Base-by-base conservation (phyloP, 352 stramenopile species). In the Globisporangium camurandrum region DNA sequence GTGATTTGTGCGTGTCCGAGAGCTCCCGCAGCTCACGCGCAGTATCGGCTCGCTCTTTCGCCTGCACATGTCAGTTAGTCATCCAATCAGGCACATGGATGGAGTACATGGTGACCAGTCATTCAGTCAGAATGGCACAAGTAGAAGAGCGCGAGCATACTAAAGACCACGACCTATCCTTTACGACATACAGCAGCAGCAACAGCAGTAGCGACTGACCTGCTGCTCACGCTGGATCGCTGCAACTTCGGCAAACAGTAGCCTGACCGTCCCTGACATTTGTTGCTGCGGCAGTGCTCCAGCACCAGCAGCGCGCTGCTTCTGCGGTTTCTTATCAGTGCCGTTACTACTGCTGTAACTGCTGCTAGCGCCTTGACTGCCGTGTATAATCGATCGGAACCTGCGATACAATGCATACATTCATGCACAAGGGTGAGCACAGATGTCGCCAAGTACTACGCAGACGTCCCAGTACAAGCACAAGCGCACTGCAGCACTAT, bases 191-290 rank as follows among this genome's bases (percentile, higher is more conserved):
- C n/a, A n/a, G n/a, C n/a, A n/a, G 11, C 22, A 42, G 40, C 26
- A 33, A n/a, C 28, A 2, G 19, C 40, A 27, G 23, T 1, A 9
- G 9, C 5, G 22, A 30, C 40, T 4, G 43, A 72, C 74, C 52
- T 80, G 57, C 14, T 70, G 63, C 27, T 80, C 64, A 1, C 70
- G 55, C 49, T 79, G 65, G 38, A 76, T 79, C 17, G 43, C 54
- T 6, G 69, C 63, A 2, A 89, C 67, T 42, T 88, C 77, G 27
- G 70, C 69, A 48, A 89, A 83, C 3, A 92, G 66, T 51, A 92
- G 62, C 44, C 75, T 78, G 19, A 89, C 80, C 0, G 73, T 88
- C 1, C 75, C 71, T 9, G 77, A 88, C 56, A 88, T 59, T 22
- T 56, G n/a, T n/a, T n/a, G 51, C 36, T 83, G 79, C 3, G 68